Base-by-base conservation (phyloP, 768 basidiomycete species). In the Wakefieldia striispora region DNA sequence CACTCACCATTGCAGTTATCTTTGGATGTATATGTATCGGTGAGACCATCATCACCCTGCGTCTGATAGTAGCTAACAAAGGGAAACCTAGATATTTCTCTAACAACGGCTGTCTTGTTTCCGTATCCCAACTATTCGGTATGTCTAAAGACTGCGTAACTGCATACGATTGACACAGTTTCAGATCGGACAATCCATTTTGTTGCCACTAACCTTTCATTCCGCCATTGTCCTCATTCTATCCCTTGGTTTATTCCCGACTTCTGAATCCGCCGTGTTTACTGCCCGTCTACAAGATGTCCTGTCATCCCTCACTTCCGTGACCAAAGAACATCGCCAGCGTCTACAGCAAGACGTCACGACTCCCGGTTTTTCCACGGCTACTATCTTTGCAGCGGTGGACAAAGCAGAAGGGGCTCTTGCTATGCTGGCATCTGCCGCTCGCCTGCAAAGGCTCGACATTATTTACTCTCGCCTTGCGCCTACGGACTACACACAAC, bases 41-140 rank as follows among this genome's bases (percentile, higher is more conserved):
- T 81, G 47, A 48, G 73, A 53, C 21, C 36, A n/a, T 20, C 9
- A 14, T 39, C 10, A 6, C 31, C n/a, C 17, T 21, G 34, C 16
- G 2, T 27, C 13, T 26, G 12, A 43, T 31, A 16, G 6, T 27
- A 23, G 10, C 38, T 50, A 16, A 58, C 26, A 42, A 26, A 20
- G 8, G 21, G 9, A 48, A 29, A 6, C 49, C 20, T 51, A 84
- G 86, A 86, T 56, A 82, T 86, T 16, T 66, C 70, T 14, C 57
- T 86, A 16, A 82, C 79, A 0, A 81, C 80, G 0, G 78, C 80
- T 1, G 76, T 66, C 12, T 66, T 90, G 8, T 83, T 78, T 57
- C 88, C 88, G 1, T 88, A 73, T 54, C 80, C 86, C 2, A 78
- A 76, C 59, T 90, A 89, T 63, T 55, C 44, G 47, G 75, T 75